Base-by-base conservation (phyloP, 371 early-diverging fungal genomes). In the Mucor circinelloides region DNA sequence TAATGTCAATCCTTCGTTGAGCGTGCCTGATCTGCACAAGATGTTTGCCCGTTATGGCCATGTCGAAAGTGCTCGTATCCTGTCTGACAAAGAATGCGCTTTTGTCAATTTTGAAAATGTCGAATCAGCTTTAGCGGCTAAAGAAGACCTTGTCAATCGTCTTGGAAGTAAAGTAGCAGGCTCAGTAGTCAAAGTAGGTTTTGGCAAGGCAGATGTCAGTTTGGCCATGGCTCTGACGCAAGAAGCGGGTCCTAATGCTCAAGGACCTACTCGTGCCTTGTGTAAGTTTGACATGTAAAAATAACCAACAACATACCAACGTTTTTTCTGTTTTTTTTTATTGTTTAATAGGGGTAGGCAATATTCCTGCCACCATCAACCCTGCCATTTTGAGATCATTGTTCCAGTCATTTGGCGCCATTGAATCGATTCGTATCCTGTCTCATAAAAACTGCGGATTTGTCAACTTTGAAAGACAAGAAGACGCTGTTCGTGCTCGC, bases 371-470 rank as follows among this genome's bases (percentile, higher is more conserved):
- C 5, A 79, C 86, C 0, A 90, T 92, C 7, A 91, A 92, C 7
- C 88, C 95, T 3, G 85, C 85, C 19, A 86, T 90, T 59, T 80
- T 97, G 46, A 87, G 90, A 55, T 74, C 81, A 3, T 76, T 94
- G 40, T 96, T 97, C 72, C 69, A 86, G 25, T 81, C 83, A n/a
- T 97, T 86, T 76, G 98, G 98, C 30, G 66, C 87, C 0, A 92
- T 97, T 63, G 98, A 97, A 75, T 95, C 95, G 2, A 93, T 93
- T 19, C 90, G 98, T 5, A 93, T 97, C 0, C 72, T 97, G 73
- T 92, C 94, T 7, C 95, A 95, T 82, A 97, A 97, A 73, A 95
- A 94, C 76, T 97, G 97, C 75, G 98, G 97, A 0, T 97, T 97
- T 76, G 94, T 97, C 68, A 97, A 97, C 79, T 97, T 96, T 79